Base-by-base conservation (phyloP, 106 monocot genomes). In the Ottelia alismoides region DNA sequence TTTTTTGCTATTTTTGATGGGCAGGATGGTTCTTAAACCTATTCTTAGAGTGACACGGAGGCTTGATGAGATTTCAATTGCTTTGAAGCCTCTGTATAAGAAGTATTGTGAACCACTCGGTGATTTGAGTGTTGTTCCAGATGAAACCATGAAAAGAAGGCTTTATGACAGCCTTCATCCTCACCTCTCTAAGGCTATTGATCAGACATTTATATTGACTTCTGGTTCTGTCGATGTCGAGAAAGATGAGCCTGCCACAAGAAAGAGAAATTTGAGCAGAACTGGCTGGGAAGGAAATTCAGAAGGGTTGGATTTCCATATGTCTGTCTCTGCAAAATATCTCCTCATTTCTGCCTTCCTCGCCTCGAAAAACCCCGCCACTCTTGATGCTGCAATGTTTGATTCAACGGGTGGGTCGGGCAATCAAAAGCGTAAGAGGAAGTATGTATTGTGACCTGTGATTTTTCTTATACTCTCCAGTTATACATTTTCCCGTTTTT, bases 261-360 rank as follows among this genome's bases (percentile, higher is more conserved):
- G 26, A 57, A 74, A 62, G 66, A 64, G 60, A 46, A 55, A 50
- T 61, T 12, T 40, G 24, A 78, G 69, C 65, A 94, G 65, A 51
- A n/a, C 48, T 19, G 58, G 55, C 47, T 47, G 63, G 9, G 55
- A 44, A 30, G 72, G 60, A 30, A 53, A 19, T 53, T 72, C 51
- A 32, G 72, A 58, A 30, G 82, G 72, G n/a, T 65, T 98, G 67
- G 90, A 86, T 53, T 75, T 98, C 63, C 85, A 98, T 45, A 90
- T 98, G 98, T 83, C 90, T 25, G 61, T 79, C 30, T 98, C 90
- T 46, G 57, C 79, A 1, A 98, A 86, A 45, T 98, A 85, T 61
- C 85, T 98, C 51, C 82, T 98, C 49, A 27, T 98, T 22, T 98
- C 98, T 52, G 82, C 90, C 20, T 98, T 98, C 65, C 73, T 98